These are phyloP conservation scores for Shiraia bambusicola DNA, from an alignment of 2,329 filamentous ascomycete genomes.

Conservation along the genomic window DNA sequence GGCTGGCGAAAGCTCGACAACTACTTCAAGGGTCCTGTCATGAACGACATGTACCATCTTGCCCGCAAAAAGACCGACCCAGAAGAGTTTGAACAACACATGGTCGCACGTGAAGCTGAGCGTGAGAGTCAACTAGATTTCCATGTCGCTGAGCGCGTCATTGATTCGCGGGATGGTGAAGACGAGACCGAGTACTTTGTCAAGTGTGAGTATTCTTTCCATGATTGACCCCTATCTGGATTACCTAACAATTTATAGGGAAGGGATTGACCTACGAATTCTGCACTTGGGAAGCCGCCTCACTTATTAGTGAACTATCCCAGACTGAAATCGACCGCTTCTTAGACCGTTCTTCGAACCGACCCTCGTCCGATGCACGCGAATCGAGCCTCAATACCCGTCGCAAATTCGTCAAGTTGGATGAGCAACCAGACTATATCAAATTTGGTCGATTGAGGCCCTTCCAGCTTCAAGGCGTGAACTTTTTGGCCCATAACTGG, in stretches of 20 bases:
- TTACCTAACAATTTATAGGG: conserved; percentile 47
- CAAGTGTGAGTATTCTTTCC: conserved; percentile 64
- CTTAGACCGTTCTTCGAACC: conserved; percentile 77
- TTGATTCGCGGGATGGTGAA: conserved; percentile 77
- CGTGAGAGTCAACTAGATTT: conserved; percentile 87
- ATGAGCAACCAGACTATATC: conserved; percentile 83
- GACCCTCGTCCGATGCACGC: conserved; percentile 75
- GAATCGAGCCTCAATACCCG: conserved; percentile 77
- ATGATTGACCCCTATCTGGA: conserved; percentile 9
- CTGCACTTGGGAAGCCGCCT: conserved; percentile 87
- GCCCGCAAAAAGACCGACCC: conserved; percentile 60
- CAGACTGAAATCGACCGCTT: conserved; percentile 91
- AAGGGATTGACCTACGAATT: conserved; percentile 90
- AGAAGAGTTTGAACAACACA: conserved; percentile 90
- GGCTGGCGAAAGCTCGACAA: conserved; percentile 91
- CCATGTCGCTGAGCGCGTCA: conserved; percentile 89
- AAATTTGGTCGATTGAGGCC: conserved; percentile 80
- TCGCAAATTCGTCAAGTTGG: conserved; percentile 55
- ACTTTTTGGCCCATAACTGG: conserved; percentile 97
- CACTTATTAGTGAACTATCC: conserved; percentile 73
- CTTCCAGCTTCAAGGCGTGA: conserved; percentile 91
- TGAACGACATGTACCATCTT: conserved; percentile 72
- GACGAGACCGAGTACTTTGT: conserved; percentile 85
- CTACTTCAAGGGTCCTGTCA: conserved; percentile 82
- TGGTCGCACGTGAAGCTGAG: conserved; percentile 89